A percentile compares a stretch with the other conserved stretches of the same genome.
phyloP scores from a whole-genome alignment of 148 eudicot genomes.

The Rhododendron simsii region DNA sequence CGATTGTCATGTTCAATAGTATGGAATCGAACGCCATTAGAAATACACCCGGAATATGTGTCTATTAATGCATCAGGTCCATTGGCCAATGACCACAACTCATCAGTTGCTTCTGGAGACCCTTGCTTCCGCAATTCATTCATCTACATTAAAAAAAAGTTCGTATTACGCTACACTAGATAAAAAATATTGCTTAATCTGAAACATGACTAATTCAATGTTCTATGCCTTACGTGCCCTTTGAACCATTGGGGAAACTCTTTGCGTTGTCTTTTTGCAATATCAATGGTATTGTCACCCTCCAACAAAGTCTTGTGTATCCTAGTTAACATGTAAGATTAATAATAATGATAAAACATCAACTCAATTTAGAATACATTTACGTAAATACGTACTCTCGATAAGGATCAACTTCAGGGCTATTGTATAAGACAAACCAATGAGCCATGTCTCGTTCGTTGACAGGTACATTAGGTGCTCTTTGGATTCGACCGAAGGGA shows the following conservation, averaged over 20 bases:
- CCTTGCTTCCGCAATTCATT: not conserved
- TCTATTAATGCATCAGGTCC: not conserved
- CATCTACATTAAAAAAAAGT: not conserved
- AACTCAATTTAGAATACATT: too few species aligned
- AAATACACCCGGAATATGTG: conserved; percentile 4
- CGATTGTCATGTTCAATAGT: not conserved
- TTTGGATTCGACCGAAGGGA: too few species aligned
- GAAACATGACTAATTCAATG: not conserved
- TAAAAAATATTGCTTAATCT: not conserved
- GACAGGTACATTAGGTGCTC: too few species aligned
- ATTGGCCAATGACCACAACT: conserved; percentile 9
- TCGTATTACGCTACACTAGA: not conserved
- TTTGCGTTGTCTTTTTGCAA: not conserved
- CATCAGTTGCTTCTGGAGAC: not conserved
- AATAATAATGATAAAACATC: not conserved
- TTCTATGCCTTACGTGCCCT: not conserved
- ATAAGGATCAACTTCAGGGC: too few species aligned
- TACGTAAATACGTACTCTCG: too few species aligned
- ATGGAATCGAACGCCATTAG: too few species aligned
- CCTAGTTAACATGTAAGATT: not conserved
- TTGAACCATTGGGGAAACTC: not conserved
- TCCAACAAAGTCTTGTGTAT: not conserved
- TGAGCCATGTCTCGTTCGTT: too few species aligned
- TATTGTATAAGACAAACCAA: too few species aligned
- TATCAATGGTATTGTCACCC: not conserved